Conservation (phyloP, 257 asterid genomes). For the Nemophila menziesii region DNA sequence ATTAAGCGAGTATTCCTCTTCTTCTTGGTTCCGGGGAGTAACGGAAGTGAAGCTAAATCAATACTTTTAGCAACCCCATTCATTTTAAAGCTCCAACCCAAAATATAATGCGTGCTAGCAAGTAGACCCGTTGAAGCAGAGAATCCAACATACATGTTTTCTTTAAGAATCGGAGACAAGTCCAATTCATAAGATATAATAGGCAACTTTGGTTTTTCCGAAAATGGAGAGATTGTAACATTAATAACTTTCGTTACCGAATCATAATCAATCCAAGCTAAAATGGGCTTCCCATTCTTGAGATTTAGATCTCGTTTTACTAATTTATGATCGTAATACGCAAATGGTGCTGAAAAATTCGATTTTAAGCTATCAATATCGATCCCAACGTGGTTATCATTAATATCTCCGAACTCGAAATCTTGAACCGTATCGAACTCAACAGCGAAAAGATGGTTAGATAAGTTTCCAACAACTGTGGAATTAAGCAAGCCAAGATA, state of each 20-base stretch:
- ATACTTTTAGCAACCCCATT: conserved; percentile 32
- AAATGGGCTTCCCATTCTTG: conserved; percentile 31
- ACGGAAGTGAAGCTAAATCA: conserved; percentile 36
- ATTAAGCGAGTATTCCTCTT: conserved; percentile 15
- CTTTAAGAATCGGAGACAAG: conserved; percentile 32
- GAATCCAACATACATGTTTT: conserved; percentile 54
- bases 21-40: conserved; percentile 18
- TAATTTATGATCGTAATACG: conserved; percentile 26
- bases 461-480: conserved; percentile 28
- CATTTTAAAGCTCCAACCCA: conserved; percentile 73
- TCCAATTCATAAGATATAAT: conserved; percentile 32
- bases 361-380: conserved; percentile 45
- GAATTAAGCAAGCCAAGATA: conserved; percentile 55
- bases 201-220: conserved; percentile 33
- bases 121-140: conserved; percentile 65
- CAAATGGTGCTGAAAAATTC: conserved; percentile 31
- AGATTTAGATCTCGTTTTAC: conserved; percentile 28
- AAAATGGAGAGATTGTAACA: conserved; percentile 37
- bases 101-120: conserved; percentile 49
- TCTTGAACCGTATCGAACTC: conserved; percentile 71
- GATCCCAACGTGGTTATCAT: conserved; percentile 50
- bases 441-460: conserved; percentile 54
- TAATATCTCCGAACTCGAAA: conserved; percentile 44
- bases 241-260: conserved; percentile 22
- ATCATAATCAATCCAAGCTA: conserved; percentile 63